Conservation (phyloP, 768 basidiomycete genomes). For the Agaricus subrufescens region DNA sequence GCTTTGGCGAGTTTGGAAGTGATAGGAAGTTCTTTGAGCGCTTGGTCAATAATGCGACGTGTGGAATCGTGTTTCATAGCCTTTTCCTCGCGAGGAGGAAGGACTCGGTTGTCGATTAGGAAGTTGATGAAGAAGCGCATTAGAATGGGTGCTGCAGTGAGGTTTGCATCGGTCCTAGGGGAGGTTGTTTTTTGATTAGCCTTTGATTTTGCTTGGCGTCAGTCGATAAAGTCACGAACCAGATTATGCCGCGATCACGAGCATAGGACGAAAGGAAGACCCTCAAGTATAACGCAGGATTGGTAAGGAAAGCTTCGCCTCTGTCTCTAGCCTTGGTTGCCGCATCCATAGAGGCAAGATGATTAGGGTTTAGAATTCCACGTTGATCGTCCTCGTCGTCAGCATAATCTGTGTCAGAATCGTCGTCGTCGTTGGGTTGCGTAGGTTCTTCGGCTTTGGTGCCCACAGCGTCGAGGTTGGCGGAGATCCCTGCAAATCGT, state of each 20-base stretch:
- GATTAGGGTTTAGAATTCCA: neutral
- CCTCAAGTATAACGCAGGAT: conserved; percentile 53
- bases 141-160: conserved; percentile 36
- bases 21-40: conserved; percentile 45
- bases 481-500: conserved; percentile 7
- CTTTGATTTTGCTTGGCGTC: neutral
- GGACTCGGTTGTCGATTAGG: conserved; percentile 36
- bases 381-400: conserved; percentile 6
- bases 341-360: neutral
- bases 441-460: neutral
- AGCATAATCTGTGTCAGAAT: conserved; percentile 1
- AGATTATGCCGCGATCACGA: conserved; percentile 62
- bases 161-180: conserved; percentile 36
- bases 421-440: conserved; percentile 5
- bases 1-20: conserved; percentile 40
- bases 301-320: conserved; percentile 48
- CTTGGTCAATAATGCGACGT: conserved; percentile 38
- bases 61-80: conserved; percentile 41
- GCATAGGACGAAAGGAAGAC: conserved; percentile 72
- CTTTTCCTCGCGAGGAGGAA: conserved; percentile 19
- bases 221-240: conserved; percentile 34
- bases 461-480: neutral
- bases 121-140: conserved; percentile 42
- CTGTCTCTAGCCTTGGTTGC: conserved; percentile 3
- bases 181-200: neutral